A percentile compares a stretch with the other conserved stretches of the same genome.
Evolutionary conservation across 2,329 filamentous ascomycete genomes (phyloP).

Genomic region (Trichoderma koningiopsis): DNA sequence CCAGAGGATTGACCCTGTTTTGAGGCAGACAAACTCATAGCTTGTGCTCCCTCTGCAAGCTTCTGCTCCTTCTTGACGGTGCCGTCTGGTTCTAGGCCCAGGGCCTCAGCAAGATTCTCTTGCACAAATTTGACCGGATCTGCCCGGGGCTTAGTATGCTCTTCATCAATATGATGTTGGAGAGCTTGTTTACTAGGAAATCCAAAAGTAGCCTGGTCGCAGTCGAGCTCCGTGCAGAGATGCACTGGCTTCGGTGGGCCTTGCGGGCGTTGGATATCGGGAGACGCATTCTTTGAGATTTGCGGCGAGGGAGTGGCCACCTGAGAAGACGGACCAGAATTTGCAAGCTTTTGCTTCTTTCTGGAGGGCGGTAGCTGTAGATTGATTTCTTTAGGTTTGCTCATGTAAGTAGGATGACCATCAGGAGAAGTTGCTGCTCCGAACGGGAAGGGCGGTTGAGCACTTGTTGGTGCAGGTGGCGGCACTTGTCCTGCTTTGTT

Average conservation of each 20-base stretch:
- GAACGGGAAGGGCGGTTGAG: slow-evolving; percentile 60
- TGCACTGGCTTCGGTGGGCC: slow-evolving; percentile 48
- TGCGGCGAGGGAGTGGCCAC: slow-evolving; percentile 52
- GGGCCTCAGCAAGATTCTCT: slow-evolving; percentile 51
- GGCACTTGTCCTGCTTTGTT: slow-evolving; percentile 55
- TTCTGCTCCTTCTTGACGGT: slow-evolving; percentile 42
- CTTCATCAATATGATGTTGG: slow-evolving; percentile 57
- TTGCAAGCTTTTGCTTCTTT: slow-evolving; percentile 56
- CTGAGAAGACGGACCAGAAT: slow-evolving; percentile 44
- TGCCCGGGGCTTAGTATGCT: slow-evolving; percentile 58
- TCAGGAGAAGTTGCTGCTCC: slow-evolving; percentile 59
- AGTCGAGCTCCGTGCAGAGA: slow-evolving; percentile 56
- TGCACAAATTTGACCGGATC: slow-evolving; percentile 57
- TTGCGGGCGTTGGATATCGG: slow-evolving; percentile 44
- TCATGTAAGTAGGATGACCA: slow-evolving; percentile 59
- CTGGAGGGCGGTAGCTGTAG: slow-evolving; percentile 60
- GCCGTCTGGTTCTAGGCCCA: slow-evolving; percentile 58
- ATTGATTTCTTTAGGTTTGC: slow-evolving; percentile 55
- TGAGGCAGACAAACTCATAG: slow-evolving; percentile 48
- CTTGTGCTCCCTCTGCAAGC: slow-evolving; percentile 34
- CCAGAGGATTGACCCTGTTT: slow-evolving; percentile 53
- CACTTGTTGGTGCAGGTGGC: slow-evolving; percentile 59
- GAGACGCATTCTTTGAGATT: slow-evolving; percentile 50
- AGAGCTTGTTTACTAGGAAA: slow-evolving; percentile 59
- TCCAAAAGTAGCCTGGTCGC: slow-evolving; percentile 52